Evolutionary conservation across 1,139 yeast genomes (phyloP), one percentile per base, ranked within the genome.

Genomic region (Magnusiomyces magnusii): DNA sequence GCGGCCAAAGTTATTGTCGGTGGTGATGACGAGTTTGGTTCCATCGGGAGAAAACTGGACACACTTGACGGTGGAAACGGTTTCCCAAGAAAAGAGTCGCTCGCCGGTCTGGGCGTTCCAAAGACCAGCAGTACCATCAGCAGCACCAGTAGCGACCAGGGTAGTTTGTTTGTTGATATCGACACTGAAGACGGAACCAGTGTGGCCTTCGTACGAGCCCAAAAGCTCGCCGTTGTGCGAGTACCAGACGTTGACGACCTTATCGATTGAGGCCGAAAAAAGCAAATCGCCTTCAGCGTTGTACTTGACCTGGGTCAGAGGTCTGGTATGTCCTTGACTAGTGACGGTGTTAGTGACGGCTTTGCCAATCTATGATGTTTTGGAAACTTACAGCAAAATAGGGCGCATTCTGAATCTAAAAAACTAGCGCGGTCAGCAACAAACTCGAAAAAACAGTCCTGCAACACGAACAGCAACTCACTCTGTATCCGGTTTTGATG

Each of bases 201-300:
- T 81, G 73, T 93, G 99, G 21, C 91, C 91, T 62, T 82, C 84
- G 67, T 90, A 83, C 61, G 99, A 93, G 57, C 99, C 99, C 62
- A 95, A 76, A 75, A 99, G 84, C 76, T 95, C 99, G 68, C 99
- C 99, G 72, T 92, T 93, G 65, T 88, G 86, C 28, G 97, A 83
- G 75, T 82, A 93, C 98, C 98, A 95, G 63, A 92, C 87, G 59
- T 70, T 69, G 24, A 71, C 75, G 54, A 79, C 79, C 68, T 82
- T 82, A 81, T 92, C 99, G 75, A 95, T 91, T 68, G 97, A 92
- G 53, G 90, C 93, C 13, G 97, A 85, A 73, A 95, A 87, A 63
- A 95, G 81, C 67, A 95, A 77, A 74, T 95, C 99, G 56, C 99
- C 99, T 70, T 95, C 98, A 66, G 85, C 81, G 80, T 92, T 93